Evolutionary conservation across 768 basidiomycete genomes (phyloP).

Genomic region (Mycena chlorophos): DNA sequence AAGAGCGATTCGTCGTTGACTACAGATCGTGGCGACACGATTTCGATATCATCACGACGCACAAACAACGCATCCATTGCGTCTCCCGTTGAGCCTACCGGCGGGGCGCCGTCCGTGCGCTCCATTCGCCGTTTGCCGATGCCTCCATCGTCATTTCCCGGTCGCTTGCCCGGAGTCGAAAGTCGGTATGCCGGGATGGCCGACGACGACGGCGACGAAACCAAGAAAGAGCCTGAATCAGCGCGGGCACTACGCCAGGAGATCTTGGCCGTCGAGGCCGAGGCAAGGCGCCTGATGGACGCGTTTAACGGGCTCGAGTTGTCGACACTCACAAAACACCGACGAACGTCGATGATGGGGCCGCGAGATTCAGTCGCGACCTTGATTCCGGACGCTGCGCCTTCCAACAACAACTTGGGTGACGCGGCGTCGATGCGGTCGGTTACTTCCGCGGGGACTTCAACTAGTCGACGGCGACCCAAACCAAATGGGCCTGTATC

Average conservation of each 20-base stretch:
- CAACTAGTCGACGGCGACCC: conserved; percentile 40
- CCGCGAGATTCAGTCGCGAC: conserved; percentile 37
- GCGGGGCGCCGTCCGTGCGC: conserved; percentile 44
- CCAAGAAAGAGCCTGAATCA: conserved; percentile 57
- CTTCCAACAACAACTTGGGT: conserved; percentile 32
- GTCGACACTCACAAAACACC: conserved; percentile 57
- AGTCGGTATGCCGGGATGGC: conserved; percentile 37
- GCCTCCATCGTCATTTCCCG: conserved; percentile 62
- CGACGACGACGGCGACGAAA: conserved; percentile 55
- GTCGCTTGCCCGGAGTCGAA: conserved; percentile 38
- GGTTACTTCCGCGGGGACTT: conserved; percentile 50
- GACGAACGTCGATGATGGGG: conserved; percentile 33
- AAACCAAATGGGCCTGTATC: conserved; percentile 31
- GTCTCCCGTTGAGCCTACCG: conserved; percentile 31
- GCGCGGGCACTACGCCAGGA: conserved; percentile 64
- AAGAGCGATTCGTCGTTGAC: conserved; percentile 50
- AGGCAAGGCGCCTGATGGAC: conserved; percentile 69
- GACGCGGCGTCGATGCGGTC: conserved; percentile 58
- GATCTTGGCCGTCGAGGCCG: conserved; percentile 68
- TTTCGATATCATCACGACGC: conserved; percentile 48
- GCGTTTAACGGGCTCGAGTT: conserved; percentile 81
- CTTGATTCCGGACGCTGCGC: conserved; percentile 31
- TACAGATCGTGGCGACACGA: conserved; percentile 43
- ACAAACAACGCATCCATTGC: conserved; percentile 26
- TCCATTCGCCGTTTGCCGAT: conserved; percentile 48